Evolutionary conservation across 352 stramenopile genomes (phyloP), one percentile per base, ranked within the genome.

Genomic region (Phytophthora crassamura): DNA sequence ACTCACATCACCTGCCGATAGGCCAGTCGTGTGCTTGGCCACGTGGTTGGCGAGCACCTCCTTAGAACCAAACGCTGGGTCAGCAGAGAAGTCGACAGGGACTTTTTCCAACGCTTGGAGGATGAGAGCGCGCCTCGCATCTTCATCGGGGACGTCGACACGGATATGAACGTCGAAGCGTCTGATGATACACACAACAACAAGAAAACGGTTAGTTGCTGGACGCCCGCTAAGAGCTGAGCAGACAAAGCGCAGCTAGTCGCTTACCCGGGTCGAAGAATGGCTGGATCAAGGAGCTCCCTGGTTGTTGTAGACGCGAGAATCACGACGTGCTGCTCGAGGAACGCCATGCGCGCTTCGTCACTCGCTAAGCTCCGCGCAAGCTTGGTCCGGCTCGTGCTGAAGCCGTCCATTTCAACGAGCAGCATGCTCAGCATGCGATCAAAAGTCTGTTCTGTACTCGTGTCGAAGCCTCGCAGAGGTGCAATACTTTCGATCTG

Each of bases 401-500:
- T 77, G 49, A 97, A 93, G 6, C 91, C 91, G 69, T 98, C 91
- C 89, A 98, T 97, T 48, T 98, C 91, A 8, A 96, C 79, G 20
- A 98, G 77, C 35, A 98, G 73, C 77, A 93, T 95, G 49, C 88
- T 97, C 59, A 98, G 61, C 59, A 98, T 84, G 3, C 91, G 89
- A 61, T 98, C 91, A 54, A 97, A 97, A 2, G 91, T 98, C 69
- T 98, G 91, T 66, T 98, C 91, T 0, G 89, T 96, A 49, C 85
- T 97, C 5, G 90, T 95, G 45, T 98, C 90, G 53, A 97, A 97
- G 12, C 91, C 91, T 57, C 91, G 81, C 7, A 92, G 59, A 1
- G 90, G 86, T 1, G 90, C 91, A 46, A 98, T 86, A 33, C 82
- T 92, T 60, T 98, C 91, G 45, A 98, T 96, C 59, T 98, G 91